Conservation (phyloP, 495 filamentous ascomycete genomes). For the Pyrenopolyporus hunteri region DNA sequence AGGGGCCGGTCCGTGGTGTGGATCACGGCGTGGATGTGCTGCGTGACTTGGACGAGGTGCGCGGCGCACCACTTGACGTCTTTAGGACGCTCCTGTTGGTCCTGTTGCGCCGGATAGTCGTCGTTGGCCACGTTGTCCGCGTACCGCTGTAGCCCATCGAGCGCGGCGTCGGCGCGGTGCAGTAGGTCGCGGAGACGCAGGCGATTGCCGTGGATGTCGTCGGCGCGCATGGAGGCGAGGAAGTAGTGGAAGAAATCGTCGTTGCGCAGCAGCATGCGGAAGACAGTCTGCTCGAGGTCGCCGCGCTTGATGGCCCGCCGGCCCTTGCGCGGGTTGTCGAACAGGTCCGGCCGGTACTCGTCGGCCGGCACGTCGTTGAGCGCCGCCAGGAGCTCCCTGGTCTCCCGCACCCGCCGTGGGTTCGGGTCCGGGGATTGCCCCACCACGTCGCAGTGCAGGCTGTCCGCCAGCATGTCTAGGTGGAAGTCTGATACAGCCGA, state of each 20-base stretch:
- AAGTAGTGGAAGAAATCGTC: conserved; percentile 53
- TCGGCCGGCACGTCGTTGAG: conserved; percentile 45
- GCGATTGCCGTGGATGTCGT: conserved; percentile 49
- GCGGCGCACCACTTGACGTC: conserved; percentile 47
- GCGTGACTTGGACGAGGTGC: conserved; percentile 45
- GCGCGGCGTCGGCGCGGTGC: too few relatives aligned
- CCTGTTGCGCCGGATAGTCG: conserved; percentile 24
- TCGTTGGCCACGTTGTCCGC: conserved; percentile 2
- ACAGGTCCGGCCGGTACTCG: conserved; percentile 49
- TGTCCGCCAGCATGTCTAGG: conserved; percentile 53
- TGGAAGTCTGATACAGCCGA: conserved; percentile 49
- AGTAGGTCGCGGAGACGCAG: conserved; percentile 22
- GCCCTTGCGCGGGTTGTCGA: conserved; percentile 31
- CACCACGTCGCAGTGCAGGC: conserved; percentile 49
- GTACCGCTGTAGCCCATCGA: not conserved
- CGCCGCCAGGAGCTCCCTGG: conserved; percentile 52
- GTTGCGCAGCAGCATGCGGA: conserved; percentile 54
- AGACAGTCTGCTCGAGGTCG: conserved; percentile 53
- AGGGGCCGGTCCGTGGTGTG: conserved; percentile 46
- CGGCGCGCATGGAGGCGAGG: conserved; percentile 43
- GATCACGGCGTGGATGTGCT: conserved; percentile 45
- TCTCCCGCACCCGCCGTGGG: conserved; percentile 46
- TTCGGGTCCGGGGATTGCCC: conserved; percentile 42
- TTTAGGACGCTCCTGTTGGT: conserved; percentile 16
- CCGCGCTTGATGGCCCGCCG: conserved; percentile 43